phyloP scores from a whole-genome alignment of 495 filamentous ascomycete genomes.

The Penicillium desertorum region DNA sequence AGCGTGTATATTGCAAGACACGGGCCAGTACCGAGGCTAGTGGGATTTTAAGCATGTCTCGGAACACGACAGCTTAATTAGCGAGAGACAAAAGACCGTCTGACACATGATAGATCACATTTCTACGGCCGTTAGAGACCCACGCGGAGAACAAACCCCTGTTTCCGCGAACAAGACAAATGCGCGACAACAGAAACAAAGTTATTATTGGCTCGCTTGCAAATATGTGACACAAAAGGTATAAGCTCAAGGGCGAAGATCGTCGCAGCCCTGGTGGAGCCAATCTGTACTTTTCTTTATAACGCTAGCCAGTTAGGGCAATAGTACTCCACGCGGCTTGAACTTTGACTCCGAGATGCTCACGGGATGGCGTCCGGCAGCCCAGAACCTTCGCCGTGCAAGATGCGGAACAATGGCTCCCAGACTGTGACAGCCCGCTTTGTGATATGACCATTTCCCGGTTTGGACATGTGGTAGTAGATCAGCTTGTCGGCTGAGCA shows the following conservation, averaged over 20 bases:
- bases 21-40: neutral
- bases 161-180: neutral
- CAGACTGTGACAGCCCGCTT: slow-evolving; percentile 32
- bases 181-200: neutral
- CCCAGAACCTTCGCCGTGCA: slow-evolving; percentile 29
- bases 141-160: neutral
- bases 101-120: slow-evolving; percentile 7
- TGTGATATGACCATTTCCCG: slow-evolving; percentile 29
- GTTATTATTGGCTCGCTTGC: neutral
- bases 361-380: slow-evolving; percentile 28
- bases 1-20: neutral
- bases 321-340: neutral
- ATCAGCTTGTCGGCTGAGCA: slow-evolving; percentile 31
- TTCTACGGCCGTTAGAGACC: neutral
- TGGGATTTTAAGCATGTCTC: neutral
- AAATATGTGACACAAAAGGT: neutral
- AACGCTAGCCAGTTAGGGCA: slow-evolving; percentile 3
- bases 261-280: slow-evolving; percentile 2
- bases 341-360: neutral
- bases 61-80: no score
- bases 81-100: neutral
- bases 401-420: slow-evolving; percentile 33
- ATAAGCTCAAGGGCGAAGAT: neutral
- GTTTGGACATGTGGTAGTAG: slow-evolving; percentile 24
- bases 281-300: neutral